phyloP scores from a whole-genome alignment of 306 rosid genomes.

The Hippophae gyantsensis region DNA sequence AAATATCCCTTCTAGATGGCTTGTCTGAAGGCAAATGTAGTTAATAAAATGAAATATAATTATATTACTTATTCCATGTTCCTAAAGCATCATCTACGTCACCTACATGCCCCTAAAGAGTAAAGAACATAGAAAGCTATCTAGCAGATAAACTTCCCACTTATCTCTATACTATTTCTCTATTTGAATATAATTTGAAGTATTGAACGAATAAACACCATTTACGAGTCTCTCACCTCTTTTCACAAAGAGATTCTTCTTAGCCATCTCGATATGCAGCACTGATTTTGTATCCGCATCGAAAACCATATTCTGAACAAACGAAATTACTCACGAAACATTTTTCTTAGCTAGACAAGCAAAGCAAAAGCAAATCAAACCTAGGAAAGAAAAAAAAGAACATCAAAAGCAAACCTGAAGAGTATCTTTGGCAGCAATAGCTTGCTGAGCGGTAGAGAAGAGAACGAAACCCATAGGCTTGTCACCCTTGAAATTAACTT shows the following conservation, averaged over 20 bases:
- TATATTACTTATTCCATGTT: too few species aligned
- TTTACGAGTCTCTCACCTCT: slow-evolving; percentile 36
- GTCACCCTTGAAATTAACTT: slow-evolving; percentile 81
- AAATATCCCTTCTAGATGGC: too few species aligned
- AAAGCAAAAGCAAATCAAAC: not conserved
- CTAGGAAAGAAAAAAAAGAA: not conserved
- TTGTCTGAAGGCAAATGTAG: too few species aligned
- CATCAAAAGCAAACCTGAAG: slow-evolving; percentile 45
- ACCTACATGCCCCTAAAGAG: too few species aligned
- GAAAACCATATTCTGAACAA: slow-evolving; percentile 62
- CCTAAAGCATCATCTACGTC: too few species aligned
- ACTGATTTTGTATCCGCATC: slow-evolving; percentile 80
- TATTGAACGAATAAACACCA: not conserved
- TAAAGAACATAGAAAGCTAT: too few species aligned
- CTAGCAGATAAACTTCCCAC: too few species aligned
- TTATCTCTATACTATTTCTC: not conserved
- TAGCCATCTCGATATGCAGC: slow-evolving; percentile 97
- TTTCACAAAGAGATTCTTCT: slow-evolving; percentile 89
- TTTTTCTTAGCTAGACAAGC: not conserved
- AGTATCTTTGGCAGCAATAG: slow-evolving; percentile 75
- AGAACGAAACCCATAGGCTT: slow-evolving; percentile 98
- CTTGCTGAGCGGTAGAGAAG: slow-evolving; percentile 58
- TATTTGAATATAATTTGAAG: not conserved
- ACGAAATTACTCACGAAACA: not conserved
- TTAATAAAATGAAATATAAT: too few species aligned